These are phyloP conservation scores for Nicotiana knightiana DNA, from an alignment of 257 asterid genomes.

Conservation along the genomic window DNA sequence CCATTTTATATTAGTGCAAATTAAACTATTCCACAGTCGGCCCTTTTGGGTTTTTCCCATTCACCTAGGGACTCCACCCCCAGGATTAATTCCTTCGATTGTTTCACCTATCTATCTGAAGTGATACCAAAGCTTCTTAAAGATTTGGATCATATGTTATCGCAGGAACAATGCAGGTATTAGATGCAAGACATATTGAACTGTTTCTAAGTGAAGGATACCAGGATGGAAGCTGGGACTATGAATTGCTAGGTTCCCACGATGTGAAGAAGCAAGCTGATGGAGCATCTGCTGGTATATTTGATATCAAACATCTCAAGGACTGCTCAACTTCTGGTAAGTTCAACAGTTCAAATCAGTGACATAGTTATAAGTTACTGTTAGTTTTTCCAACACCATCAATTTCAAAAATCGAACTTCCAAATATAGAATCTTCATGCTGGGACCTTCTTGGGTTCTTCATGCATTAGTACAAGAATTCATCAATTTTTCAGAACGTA, in stretches of 20 bases:
- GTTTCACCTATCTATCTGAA: not conserved
- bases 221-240: constrained; percentile 74
- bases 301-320: constrained; percentile 67
- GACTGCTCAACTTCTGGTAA: constrained; percentile 69
- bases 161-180: constrained; percentile 94
- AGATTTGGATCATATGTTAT: not conserved
- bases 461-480: not conserved
- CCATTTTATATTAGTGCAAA: not conserved
- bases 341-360: constrained; percentile 1
- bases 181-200: constrained; percentile 91
- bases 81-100: not conserved
- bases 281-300: constrained; percentile 77
- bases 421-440: not conserved
- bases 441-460: not conserved
- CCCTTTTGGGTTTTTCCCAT: not conserved
- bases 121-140: not conserved
- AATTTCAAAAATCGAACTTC: not conserved
- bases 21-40: not conserved
- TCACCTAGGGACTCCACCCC: not conserved
- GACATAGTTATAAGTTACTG: not conserved
- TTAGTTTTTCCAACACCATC: not conserved
- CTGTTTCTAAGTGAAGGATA: constrained; percentile 66
- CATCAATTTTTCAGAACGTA: not conserved
- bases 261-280: constrained; percentile 48
- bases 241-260: constrained; percentile 52